Base-by-base conservation (phyloP, 257 asterid species). In the Nyctanthes arbortristis region DNA sequence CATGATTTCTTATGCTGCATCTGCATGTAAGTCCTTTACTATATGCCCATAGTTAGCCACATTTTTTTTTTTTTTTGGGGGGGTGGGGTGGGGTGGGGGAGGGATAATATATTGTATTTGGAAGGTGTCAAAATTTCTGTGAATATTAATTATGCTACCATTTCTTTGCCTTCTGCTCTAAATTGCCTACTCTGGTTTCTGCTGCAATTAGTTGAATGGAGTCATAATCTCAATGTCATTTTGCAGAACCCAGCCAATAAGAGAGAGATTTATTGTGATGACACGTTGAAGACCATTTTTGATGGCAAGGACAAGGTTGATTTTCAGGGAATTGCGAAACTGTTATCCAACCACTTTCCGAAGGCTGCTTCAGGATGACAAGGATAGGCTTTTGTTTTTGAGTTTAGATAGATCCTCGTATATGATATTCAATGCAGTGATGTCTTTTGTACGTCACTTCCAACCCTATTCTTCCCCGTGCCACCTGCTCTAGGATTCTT, bases 161-260 rank as follows among this genome's bases (percentile, higher is more conserved):
- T 40, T 14, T 40, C 49, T 40, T 1, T 18, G 3, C 22, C 58
- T 49, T 49, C 29, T 20, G 7, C 27, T 7, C 29, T 8, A 49
- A 49, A 20, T 20, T 20, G 14, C 22, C 58, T 49, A 7, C 58
- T 49, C 58, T 20, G 13, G 5, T 24, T 20, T 49, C 3, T 43
- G 24, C 28, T 3, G 10, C n/a, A 5, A 16, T 16, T 22, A 7
- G 9, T 14, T 27, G 14, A 27, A 65, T 52, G 45, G 58, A 66
- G 7, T 56, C 32, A 16, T 45, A 20, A 20, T 61, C 7, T 30
- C 47, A 28, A 2, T 27, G 1, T 27, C 54, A 2, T 61, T 14
- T 72, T 80, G 77, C 88, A 85, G 88, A 85, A 88, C 67, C 88
- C 91, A 0, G 69, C 79, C 13, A 83, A 88, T 81, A 85, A 81